These are phyloP conservation scores for Spinacia oleracea DNA, from an alignment of 179 eudicot species.

Conservation along the genomic window DNA sequence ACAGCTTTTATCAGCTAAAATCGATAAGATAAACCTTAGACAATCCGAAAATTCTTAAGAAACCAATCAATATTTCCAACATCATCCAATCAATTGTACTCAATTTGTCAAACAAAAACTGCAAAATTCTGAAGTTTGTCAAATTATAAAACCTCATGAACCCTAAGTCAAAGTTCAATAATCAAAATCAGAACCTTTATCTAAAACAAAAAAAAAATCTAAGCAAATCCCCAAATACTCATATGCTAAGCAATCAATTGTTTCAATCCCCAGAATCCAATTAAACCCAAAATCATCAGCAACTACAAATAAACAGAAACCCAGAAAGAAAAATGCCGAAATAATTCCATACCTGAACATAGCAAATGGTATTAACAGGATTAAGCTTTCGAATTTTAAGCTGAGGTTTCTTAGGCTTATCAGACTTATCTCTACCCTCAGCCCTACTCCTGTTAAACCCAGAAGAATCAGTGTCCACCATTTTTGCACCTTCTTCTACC, in stretches of 20 bases:
- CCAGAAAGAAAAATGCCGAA: neutral
- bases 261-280: neutral
- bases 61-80: neutral
- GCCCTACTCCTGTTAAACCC: conserved; percentile 83
- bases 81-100: neutral
- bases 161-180: neutral
- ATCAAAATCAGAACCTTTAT: neutral
- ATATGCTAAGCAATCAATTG: neutral
- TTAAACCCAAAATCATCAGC: neutral
- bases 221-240: conserved; percentile 4
- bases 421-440: conserved; percentile 67
- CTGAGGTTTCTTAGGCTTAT: conserved; percentile 52
- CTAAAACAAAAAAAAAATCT: conserved; percentile 10
- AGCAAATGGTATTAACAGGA: conserved; percentile 72
- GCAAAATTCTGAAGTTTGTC: neutral
- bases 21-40: neutral
- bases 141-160: neutral
- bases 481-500: conserved; percentile 32
- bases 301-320: conserved; percentile 18
- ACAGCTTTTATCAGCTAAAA: neutral
- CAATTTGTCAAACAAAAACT: neutral
- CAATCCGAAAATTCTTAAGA: neutral
- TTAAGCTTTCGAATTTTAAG: conserved; percentile 64
- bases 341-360: conserved; percentile 62
- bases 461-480: conserved; percentile 40